Conservation (phyloP, 2,329 filamentous ascomycete genomes). For the Alternaria triticimaculans region DNA sequence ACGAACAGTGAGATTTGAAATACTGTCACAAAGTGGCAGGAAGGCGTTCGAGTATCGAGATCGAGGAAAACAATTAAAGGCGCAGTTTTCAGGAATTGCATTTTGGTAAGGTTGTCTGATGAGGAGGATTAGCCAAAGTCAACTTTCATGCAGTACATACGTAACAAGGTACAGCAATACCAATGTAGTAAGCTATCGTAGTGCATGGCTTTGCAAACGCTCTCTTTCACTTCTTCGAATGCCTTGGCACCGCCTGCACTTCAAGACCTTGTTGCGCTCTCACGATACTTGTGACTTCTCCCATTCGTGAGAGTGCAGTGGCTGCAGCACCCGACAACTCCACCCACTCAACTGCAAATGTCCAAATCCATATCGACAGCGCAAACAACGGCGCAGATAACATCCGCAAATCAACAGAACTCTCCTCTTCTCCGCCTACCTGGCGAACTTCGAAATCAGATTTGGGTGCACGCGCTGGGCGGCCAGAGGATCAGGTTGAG, state of each 20-base stretch:
- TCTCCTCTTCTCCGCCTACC: not conserved
- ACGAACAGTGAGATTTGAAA: rapidly evolving
- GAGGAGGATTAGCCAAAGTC: not conserved
- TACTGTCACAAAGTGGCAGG: not conserved
- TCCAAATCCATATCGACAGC: not conserved
- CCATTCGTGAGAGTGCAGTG: not conserved
- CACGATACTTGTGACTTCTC: not conserved
- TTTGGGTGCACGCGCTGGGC: not conserved
- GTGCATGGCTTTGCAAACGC: not conserved
- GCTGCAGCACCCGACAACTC: not conserved
- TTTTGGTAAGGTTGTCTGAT: not conserved
- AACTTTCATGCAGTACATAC: not conserved
- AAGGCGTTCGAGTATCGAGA: not conserved
- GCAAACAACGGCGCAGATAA: not conserved
- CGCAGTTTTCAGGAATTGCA: not conserved
- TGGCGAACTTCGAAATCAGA: not conserved
- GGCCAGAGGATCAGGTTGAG: not conserved
- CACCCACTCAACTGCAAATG: not conserved
- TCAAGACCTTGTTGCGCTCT: not conserved
- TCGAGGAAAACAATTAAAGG: not conserved
- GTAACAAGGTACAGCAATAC: not conserved
- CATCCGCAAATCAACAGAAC: not conserved
- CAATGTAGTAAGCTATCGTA: not conserved
- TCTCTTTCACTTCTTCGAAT: not conserved
- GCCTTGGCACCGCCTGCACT: not conserved